Conservation (phyloP, 2,329 filamentous ascomycete genomes). For the Helminthosporium solani region DNA sequence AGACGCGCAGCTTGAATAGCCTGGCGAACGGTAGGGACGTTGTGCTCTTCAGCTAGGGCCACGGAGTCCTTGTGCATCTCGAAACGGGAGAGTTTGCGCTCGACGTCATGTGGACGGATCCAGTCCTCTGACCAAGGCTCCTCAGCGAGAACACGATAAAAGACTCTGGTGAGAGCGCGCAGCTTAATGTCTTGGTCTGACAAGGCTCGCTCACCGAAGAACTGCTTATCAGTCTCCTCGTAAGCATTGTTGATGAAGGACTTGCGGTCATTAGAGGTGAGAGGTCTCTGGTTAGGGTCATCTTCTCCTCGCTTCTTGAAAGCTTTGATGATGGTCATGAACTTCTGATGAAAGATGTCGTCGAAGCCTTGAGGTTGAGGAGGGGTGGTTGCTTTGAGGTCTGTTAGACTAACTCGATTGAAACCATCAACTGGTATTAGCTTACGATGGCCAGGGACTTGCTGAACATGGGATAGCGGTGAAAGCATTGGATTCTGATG, state of each 20-base stretch:
- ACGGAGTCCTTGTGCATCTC: constrained; percentile 41
- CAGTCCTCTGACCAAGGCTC: constrained; percentile 42
- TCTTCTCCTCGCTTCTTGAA: constrained; percentile 26
- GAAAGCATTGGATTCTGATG: not conserved
- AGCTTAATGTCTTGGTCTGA: constrained; percentile 37
- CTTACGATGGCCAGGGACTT: constrained; percentile 10
- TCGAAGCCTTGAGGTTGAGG: constrained; percentile 31
- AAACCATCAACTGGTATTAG: not conserved
- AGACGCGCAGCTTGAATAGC: constrained; percentile 37
- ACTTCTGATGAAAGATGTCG: constrained; percentile 38
- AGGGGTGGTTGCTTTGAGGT: constrained; percentile 13
- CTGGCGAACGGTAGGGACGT: constrained; percentile 31
- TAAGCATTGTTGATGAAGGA: constrained; percentile 36
- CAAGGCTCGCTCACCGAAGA: constrained; percentile 30
- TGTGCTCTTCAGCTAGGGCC: constrained; percentile 31
- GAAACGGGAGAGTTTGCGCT: constrained; percentile 41
- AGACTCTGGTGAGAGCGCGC: constrained; percentile 40
- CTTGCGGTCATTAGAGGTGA: constrained; percentile 38
- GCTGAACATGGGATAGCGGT: not conserved
- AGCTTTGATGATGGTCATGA: constrained; percentile 35
- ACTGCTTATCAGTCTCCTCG: constrained; percentile 29
- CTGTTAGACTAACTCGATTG: constrained; percentile 1
- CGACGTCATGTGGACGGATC: constrained; percentile 41
- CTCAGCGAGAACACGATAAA: constrained; percentile 41
- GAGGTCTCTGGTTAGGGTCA: constrained; percentile 25